A percentile compares a stretch with the other conserved stretches of the same genome.
phyloP scores from a whole-genome alignment of 2,329 filamentous ascomycete genomes.

The Phyllosticta citrichinensis region DNA sequence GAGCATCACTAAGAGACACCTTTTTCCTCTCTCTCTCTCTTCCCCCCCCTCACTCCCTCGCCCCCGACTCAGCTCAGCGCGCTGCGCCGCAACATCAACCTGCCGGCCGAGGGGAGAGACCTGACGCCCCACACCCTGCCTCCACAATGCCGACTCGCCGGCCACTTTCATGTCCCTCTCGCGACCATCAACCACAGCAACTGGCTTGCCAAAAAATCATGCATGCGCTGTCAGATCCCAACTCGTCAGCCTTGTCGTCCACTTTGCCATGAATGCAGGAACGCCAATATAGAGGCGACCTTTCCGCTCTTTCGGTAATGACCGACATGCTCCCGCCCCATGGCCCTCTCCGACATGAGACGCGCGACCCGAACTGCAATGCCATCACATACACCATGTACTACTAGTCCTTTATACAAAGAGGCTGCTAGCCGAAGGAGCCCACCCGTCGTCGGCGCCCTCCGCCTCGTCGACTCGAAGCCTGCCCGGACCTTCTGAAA shows the following conservation, averaged over 20 bases:
- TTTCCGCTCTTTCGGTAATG: not conserved
- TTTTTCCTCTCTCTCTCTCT: not conserved
- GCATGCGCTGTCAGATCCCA: not conserved
- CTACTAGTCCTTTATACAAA: not conserved
- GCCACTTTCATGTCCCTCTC: too few species aligned
- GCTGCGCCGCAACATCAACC: not conserved
- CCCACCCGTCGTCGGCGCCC: not conserved
- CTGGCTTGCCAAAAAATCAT: not conserved
- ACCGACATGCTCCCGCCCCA: not conserved
- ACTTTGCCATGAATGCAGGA: conserved; percentile 8
- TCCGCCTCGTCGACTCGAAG: not conserved
- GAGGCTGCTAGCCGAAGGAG: not conserved
- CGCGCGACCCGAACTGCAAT: not conserved
- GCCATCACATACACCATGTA: not conserved
- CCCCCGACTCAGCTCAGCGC: not conserved
- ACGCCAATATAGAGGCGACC: conserved; percentile 6
- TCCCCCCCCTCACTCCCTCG: too few species aligned
- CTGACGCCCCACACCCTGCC: too few species aligned
- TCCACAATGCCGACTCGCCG: too few species aligned
- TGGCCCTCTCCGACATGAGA: not conserved
- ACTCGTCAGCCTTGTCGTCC: conserved; percentile 6
- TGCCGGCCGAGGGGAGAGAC: not conserved
- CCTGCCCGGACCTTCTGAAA: not conserved
- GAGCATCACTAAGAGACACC: too few species aligned
- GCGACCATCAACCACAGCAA: not conserved